Base-by-base conservation (phyloP, 176 grass and related monocot species). In the Oryza meyeriana region DNA sequence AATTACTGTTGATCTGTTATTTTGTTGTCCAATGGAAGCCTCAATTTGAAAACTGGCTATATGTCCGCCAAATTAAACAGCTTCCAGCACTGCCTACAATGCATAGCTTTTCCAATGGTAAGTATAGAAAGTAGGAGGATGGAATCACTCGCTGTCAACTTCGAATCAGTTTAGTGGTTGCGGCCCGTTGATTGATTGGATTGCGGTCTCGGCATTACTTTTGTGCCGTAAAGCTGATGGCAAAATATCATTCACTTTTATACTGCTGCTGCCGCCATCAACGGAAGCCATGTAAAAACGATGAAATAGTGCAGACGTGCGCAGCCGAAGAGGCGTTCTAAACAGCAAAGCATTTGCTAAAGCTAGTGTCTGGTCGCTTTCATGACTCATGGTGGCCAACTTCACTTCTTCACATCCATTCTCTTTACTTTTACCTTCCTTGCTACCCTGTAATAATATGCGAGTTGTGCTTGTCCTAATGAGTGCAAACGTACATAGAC, bases 111-210 rank as follows among this genome's bases (percentile, higher is more conserved):
- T 12, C 11, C 40, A 5, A 17, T 52, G 16, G 14, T 20, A 52
- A 52, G 17, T 20, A 52, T 20, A 52, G 47, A 20, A 52, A 52
- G 47, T 52, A 52, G 17, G 47, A 20, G 6, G 47, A 52, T 52
- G 47, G 20, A 55, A 55, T 22, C 20, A 55, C 50, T 55, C 50
- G 18, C n/a, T 63, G 74, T 85, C 52, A 62, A 31, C 50, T 62
- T 70, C 59, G 65, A 61, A 77, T 61, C 16, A 50, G 50, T 78
- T 72, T 6, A 79, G 25, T 85, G 67, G 57, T 16, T 26, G 58
- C 38, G 67, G 24, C 27, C 50, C 31, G n/a, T 25, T 4, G 25
- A 45, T 40, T 36, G 57, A 72, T 55, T 22, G 20, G 50, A 55
- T 30, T 20, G 75, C 66, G 61, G 31, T 30, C 24, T 50, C 10